Evolutionary conservation across 78 protist genomes (phyloP).

Genomic region (Protostelium mycophagum): DNA sequence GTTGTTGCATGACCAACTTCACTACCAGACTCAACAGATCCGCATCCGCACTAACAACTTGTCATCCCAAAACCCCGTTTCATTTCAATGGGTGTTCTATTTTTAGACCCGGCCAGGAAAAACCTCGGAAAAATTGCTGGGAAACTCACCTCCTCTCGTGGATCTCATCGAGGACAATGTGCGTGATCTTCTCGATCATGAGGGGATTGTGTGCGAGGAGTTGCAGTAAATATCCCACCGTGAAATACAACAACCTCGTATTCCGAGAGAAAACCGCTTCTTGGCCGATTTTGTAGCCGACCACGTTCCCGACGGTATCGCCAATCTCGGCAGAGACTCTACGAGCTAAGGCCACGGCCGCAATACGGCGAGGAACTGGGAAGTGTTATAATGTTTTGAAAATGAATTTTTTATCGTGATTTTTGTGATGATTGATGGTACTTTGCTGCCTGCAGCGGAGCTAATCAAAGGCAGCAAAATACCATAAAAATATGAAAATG

Average conservation of each 20-base stretch:
- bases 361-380: constrained; percentile 88
- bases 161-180: constrained; percentile 64
- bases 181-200: constrained; percentile 40
- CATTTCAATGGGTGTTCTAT: constrained; percentile 43
- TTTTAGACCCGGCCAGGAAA: too few species aligned
- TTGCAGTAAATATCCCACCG: constrained; percentile 62
- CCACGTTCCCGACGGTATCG: constrained; percentile 39
- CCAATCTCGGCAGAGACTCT: constrained; percentile 86
- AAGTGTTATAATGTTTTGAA: too few species aligned
- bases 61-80: neutral
- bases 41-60: neutral
- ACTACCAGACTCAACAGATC: neutral
- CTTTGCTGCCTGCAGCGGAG: too few species aligned
- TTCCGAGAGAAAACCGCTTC: constrained; percentile 2
- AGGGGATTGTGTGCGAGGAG: constrained; percentile 56
- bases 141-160: constrained; percentile 38
- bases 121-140: neutral
- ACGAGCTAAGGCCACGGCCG: constrained; percentile 82
- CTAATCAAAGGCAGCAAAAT: too few species aligned
- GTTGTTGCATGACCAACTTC: neutral
- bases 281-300: constrained; percentile 81
- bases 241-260: constrained; percentile 79
- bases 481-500: too few species aligned
- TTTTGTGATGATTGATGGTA: too few species aligned
- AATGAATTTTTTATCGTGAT: too few species aligned